Base-by-base conservation (phyloP, 2,329 filamentous ascomycete species). In the Simplicillium sp. region DNA sequence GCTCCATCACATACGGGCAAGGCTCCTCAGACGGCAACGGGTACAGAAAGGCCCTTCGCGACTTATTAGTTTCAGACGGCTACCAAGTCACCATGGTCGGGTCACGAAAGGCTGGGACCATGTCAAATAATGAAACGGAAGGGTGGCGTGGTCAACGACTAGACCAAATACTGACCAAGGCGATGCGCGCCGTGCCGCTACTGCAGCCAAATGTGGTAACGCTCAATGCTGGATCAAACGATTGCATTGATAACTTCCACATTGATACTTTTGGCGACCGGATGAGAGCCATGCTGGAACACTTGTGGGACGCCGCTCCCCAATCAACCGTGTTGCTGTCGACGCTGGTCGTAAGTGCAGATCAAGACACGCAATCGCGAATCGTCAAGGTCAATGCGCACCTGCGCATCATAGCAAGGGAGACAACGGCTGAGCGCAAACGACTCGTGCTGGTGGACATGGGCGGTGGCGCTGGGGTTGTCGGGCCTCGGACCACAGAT, bases 181-280 rank as follows among this genome's bases (percentile, higher is more conserved):
- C 60, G 2, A 44, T 48, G 25, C 20, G 20, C 13, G 52, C 54
- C 11, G 48, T 59, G 9, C 47, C 54, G 1, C 31, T 44, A 25
- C 51, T 53, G 40, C 50, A 51, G 43, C 64, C 65, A 1, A 60
- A 65, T 40, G 18, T 66, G 11, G 51, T 66, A 34, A 47, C 62
- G 7, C 43, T 67, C 42, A 63, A 66, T 42, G 57, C 50, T 7
- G 64, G 64, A 2, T 61, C 62, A 12, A 66, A 66, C 44, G 64
- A 68, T 46, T 61, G 59, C 46, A 44, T 53, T 25, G 55, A 54
- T 25, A 48, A 57, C 43, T 44, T 54, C 13, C 50, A 60, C 38
- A 40, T 61, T n/a, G 13, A 50, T 7, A 46, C 47, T 13, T 53
- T 54, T 7, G 53, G 54, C 4, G 40, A 49, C 7, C 53, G 61